phyloP scores from a whole-genome alignment of 352 stramenopile species.

The Thalassiosira livingstoniorum region DNA sequence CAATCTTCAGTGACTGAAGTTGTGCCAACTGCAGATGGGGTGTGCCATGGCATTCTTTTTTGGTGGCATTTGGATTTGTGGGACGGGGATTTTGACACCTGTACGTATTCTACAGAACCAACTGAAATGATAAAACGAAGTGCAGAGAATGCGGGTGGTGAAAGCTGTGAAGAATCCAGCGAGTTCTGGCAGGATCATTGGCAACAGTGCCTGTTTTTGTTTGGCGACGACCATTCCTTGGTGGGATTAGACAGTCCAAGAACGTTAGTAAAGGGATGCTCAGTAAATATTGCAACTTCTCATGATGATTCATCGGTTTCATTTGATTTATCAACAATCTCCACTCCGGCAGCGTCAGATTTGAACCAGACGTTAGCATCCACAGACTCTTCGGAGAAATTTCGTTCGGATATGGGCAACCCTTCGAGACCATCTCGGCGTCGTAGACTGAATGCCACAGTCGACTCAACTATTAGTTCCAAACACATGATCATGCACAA shows the following conservation, averaged over 20 bases:
- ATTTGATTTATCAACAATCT: conserved; percentile 40
- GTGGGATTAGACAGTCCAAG: not conserved
- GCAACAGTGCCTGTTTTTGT: conserved; percentile 75
- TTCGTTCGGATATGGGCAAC: not conserved
- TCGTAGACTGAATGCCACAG: conserved; percentile 27
- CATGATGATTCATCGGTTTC: conserved; percentile 70
- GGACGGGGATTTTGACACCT: conserved; percentile 32
- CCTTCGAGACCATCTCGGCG: conserved; percentile 37
- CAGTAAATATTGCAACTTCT: conserved; percentile 50
- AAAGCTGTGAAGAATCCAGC: not conserved
- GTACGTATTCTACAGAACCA: conserved; percentile 65
- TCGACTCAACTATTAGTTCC: not conserved
- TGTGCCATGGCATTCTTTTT: conserved; percentile 69
- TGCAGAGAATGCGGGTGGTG: not conserved
- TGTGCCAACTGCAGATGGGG: conserved; percentile 52
- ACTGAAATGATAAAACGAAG: conserved; percentile 35
- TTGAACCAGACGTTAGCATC: not conserved
- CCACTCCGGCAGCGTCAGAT: not conserved
- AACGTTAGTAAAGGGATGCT: conserved; percentile 43
- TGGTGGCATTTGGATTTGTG: conserved; percentile 85
- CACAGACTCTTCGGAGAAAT: no score
- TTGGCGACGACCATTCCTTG: conserved; percentile 47
- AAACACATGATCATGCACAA: not conserved
- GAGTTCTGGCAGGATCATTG: conserved; percentile 84
- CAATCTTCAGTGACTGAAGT: conserved; percentile 21